Base-by-base conservation (phyloP, 2,329 filamentous ascomycete species). In the Fusarium buharicum region DNA sequence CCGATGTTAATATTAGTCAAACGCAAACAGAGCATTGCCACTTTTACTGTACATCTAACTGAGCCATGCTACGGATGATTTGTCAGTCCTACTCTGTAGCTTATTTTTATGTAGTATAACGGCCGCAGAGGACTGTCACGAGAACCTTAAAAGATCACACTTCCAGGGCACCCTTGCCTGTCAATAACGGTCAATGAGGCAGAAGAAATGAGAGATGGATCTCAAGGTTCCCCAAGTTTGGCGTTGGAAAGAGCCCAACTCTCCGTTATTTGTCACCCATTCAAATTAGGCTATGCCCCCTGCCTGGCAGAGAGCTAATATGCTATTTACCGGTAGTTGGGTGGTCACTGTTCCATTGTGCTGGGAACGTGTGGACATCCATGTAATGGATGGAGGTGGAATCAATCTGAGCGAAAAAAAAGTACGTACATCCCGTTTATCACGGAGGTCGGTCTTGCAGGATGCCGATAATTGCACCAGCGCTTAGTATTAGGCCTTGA, bases 371-470 rank as follows among this genome's bases (percentile, higher is more conserved):
- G 46, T 53, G 44, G 39, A 27, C 18, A 37, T 43, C 43, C 46
- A 38, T 18, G 20, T 30, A 38, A 33, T 31, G 33, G 22, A 20
- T 20, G 14, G 38, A 38, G 31, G 43, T 49, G 54, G 50, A 58
- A 55, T 55, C 44, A 55, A 30, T 44, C 43, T 28, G 50, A 48
- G 30, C 12, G 31, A 22, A 45, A n/a, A n/a, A n/a, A 17, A 45
- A 4, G 43, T 40, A 20, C 17, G 43, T 33, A 13, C 7, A n/a
- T n/a, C n/a, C 13, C 43, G 31, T 41, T 48, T 22, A 24, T 33
- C 57, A 41, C 58, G 49, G 58, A 61, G 54, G 60, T 62, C 57
- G 60, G 60, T 39, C 41, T 54, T 40, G 43, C 53, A 50, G 47
- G 50, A 62, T 54, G 38, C 55, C 55, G 55, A 59, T 34, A 33